Evolutionary conservation across 148 eudicot genomes (phyloP), one percentile per base, ranked within the genome.

Genomic region (Euryodendron excelsum): DNA sequence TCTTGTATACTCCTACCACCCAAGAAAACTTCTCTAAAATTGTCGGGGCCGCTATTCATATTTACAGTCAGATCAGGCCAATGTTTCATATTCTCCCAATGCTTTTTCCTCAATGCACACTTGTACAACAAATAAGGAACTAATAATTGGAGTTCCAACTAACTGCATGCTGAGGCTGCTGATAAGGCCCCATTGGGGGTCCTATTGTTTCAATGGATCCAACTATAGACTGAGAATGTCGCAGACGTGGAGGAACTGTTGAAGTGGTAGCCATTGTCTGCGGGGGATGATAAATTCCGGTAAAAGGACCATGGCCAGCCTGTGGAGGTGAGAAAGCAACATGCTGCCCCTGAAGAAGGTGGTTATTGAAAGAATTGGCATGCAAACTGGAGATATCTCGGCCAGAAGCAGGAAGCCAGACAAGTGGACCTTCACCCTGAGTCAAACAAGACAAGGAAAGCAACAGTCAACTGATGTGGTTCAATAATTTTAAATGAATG

Each of bases 351-450:
- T 77, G 92, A 67, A 88, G 88, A 52, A 88, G 18, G 30, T 72
- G 31, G 83, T 87, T 87, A 76, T 89, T 77, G 79, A 86, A 85
- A 59, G 72, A 52, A 76, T 79, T 85, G 30, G 80, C 75, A 69
- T 64, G 78, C 75, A 85, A 78, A 84, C 37, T 82, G 47, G 87
- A 67, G 53, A 80, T 11, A n/a, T 91, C 92, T 12, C 87, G 85
- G 39, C 82, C 89, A 47, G 82, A 23, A 37, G 81, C 77, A 60
- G 83, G 69, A 67, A 78, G 62, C 91, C 90, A 84, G 72, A 77
- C 69, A 60, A 84, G 73, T 18, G 88, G 58, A 48, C 90, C 89
- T 80, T 86, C 95, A 74, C 72, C 80, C 96, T 89, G 88, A 75
- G 77, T 70, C 59, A 50, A 33, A 27, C 34, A 64, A n/a, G n/a